These are phyloP conservation scores for Orychophragmus violaceus DNA, from an alignment of 345 rosid species.

Conservation along the genomic window DNA sequence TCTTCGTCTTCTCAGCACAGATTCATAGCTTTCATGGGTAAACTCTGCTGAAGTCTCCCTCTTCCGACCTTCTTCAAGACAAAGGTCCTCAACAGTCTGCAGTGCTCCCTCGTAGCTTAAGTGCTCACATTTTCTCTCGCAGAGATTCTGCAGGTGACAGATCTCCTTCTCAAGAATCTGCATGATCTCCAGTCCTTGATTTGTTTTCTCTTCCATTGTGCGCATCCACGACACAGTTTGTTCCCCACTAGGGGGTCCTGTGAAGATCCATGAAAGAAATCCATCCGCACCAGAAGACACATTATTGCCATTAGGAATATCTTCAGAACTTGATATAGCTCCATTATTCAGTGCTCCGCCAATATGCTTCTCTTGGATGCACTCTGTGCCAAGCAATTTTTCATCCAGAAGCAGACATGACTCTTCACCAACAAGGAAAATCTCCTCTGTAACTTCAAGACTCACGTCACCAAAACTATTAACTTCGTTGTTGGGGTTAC, in stretches of 20 bases:
- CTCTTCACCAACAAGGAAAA: slow-evolving; percentile 54
- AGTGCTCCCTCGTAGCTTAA: slow-evolving; percentile 77
- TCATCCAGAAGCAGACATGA: slow-evolving; percentile 60
- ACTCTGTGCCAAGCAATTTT: slow-evolving; percentile 35
- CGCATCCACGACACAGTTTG: slow-evolving; percentile 62
- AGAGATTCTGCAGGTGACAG: slow-evolving; percentile 64
- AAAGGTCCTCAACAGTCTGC: slow-evolving; percentile 76
- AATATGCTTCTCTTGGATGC: slow-evolving; percentile 22
- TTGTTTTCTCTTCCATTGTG: slow-evolving; percentile 59
- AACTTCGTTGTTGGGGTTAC: slow-evolving; percentile 38
- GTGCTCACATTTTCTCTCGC: slow-evolving; percentile 75
- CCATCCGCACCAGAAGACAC: slow-evolving; percentile 39
- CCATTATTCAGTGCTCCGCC: slow-evolving; percentile 28
- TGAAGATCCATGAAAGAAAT: slow-evolving; percentile 81
- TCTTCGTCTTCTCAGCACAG: slow-evolving; percentile 62
- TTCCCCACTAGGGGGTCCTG: slow-evolving; percentile 65
- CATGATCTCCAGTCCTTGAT: slow-evolving; percentile 70
- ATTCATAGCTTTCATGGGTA: slow-evolving; percentile 52
- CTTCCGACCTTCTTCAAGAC: slow-evolving; percentile 79
- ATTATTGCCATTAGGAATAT: slow-evolving; percentile 29
- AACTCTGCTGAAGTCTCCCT: slow-evolving; percentile 53
- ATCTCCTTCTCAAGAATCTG: slow-evolving; percentile 76
- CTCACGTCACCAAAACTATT: slow-evolving; percentile 23
- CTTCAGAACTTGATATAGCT: slow-evolving; percentile 29
- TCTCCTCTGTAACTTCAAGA: slow-evolving; percentile 49